phyloP scores from a whole-genome alignment of 768 basidiomycete genomes.

The Pilatotrama ljubarskyi region DNA sequence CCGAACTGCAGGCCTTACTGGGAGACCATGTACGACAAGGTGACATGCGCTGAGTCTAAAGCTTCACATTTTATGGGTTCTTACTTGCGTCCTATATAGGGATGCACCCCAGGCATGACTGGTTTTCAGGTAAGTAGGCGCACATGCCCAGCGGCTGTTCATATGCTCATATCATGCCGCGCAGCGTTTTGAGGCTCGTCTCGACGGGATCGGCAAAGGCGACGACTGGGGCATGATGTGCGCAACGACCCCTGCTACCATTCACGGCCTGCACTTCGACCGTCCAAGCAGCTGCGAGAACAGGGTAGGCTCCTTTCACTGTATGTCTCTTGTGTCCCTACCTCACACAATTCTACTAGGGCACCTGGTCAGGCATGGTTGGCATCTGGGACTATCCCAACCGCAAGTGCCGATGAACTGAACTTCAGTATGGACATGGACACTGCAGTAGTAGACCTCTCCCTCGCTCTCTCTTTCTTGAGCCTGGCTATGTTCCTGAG shows the following conservation, averaged over 20 bases:
- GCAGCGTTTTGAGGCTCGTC: slow-evolving; percentile 23
- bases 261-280: slow-evolving; percentile 1
- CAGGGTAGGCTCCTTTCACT: slow-evolving; percentile 3
- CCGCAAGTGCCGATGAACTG: background rate
- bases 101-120: too few relatives aligned
- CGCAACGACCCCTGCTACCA: slow-evolving; percentile 18
- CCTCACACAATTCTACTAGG: background rate
- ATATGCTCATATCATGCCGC: background rate
- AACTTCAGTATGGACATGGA: too few relatives aligned
- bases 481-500: too few relatives aligned
- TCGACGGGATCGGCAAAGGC: slow-evolving; percentile 22
- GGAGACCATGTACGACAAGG: slow-evolving; percentile 12
- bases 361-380: slow-evolving; percentile 9
- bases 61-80: too few relatives aligned
- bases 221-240: slow-evolving; percentile 30
- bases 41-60: too few relatives aligned
- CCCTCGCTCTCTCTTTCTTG: too few relatives aligned
- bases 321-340: background rate
- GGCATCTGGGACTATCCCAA: slow-evolving; percentile 20
- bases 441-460: too few relatives aligned
- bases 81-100: too few relatives aligned
- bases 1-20: slow-evolving; percentile 19
- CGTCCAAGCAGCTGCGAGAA: slow-evolving; percentile 11
- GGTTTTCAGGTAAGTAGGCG: too few relatives aligned
- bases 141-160: too few relatives aligned